These are phyloP conservation scores for Malbranchea zuffiana DNA, from an alignment of 2,329 filamentous ascomycete species.

Conservation along the genomic window DNA sequence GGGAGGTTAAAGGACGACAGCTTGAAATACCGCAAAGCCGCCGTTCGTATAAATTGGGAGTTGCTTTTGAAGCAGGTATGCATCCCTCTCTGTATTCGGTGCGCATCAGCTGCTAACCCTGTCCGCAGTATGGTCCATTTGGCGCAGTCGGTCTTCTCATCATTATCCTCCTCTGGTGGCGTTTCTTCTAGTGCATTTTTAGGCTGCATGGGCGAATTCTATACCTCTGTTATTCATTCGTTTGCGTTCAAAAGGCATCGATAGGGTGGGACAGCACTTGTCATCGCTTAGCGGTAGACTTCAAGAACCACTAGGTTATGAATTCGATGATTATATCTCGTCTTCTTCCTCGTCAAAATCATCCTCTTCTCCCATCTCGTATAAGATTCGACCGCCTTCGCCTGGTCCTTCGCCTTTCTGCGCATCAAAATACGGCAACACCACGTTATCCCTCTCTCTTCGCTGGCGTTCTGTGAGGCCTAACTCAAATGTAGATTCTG, in stretches of 20 bases:
- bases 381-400: constrained; percentile 84
- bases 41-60: constrained; percentile 97
- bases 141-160: constrained; percentile 71
- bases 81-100: constrained; percentile 6
- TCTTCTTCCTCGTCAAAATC: constrained; percentile 96
- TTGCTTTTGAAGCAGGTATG: constrained; percentile 74
- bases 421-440: constrained; percentile 92
- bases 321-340: constrained; percentile 75
- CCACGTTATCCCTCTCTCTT: constrained; percentile 73
- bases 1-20: constrained; percentile 79
- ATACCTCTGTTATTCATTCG: background rate
- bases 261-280: background rate
- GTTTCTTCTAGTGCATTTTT: constrained; percentile 58
- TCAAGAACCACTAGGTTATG: too few species aligned
- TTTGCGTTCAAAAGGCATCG: background rate
- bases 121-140: constrained; percentile 67
- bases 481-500: constrained; percentile 71
- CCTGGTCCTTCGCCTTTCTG: constrained; percentile 62
- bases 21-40: constrained; percentile 85
- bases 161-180: constrained; percentile 78
- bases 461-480: constrained; percentile 85
- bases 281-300: too few species aligned
- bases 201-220: background rate
- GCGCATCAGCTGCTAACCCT: background rate
- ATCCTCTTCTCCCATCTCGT: constrained; percentile 93